Percentiles rank a stretch among this genome's conserved stretches.
These are phyloP conservation scores for Kurtzmaniella natalensis DNA, from an alignment of 1,139 yeast species.

Conservation along the genomic window DNA sequence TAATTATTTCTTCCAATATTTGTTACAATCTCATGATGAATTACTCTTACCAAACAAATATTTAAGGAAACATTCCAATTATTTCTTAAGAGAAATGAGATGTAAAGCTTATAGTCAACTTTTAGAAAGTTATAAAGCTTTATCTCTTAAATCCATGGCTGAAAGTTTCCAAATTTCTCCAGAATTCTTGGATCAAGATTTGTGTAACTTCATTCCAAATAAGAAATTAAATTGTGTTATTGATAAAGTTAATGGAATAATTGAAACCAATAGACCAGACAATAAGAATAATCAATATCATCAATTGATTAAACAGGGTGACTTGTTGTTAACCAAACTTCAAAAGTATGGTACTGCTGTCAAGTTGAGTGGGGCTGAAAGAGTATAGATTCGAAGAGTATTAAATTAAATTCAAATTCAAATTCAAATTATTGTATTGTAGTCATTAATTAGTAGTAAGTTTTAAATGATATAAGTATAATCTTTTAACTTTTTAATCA, in stretches of 20 bases:
- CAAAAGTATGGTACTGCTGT: constrained; percentile 98
- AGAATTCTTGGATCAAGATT: constrained; percentile 76
- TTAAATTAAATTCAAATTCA: not conserved
- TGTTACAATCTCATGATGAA: constrained; percentile 74
- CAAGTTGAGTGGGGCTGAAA: constrained; percentile 87
- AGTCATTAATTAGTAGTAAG: not conserved
- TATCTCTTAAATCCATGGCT: constrained; percentile 91
- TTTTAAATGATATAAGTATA: too few relatives aligned
- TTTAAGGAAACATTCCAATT: constrained; percentile 74
- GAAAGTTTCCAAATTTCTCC: constrained; percentile 83
- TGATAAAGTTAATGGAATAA: constrained; percentile 92
- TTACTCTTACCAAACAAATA: constrained; percentile 73
- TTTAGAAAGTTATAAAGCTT: constrained; percentile 88
- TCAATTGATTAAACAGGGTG: constrained; percentile 85
- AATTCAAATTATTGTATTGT: too few relatives aligned
- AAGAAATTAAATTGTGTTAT: constrained; percentile 93
- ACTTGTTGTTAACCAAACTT: constrained; percentile 82
- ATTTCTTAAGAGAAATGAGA: constrained; percentile 86
- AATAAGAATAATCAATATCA: constrained; percentile 94
- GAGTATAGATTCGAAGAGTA: constrained; percentile 24
- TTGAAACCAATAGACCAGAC: constrained; percentile 94
- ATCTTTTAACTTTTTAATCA: too few relatives aligned
- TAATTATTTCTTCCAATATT: constrained; percentile 69
- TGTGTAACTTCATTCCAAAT: constrained; percentile 87
- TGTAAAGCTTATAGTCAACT: constrained; percentile 93